phyloP scores from a whole-genome alignment of 2,329 filamentous ascomycete species.

The Exophiala sp. region DNA sequence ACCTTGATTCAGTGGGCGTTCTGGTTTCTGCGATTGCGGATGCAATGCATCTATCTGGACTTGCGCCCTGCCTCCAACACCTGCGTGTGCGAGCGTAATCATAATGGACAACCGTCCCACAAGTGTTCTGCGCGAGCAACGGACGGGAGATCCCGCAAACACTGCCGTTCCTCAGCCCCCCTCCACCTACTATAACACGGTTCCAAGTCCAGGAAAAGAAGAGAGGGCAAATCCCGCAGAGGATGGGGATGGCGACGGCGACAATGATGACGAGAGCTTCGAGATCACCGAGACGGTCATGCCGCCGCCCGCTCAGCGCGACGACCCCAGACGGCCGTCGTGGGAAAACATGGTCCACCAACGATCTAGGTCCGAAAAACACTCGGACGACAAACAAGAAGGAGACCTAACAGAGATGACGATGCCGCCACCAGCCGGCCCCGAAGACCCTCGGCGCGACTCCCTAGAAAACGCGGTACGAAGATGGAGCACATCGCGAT shows the following conservation, averaged over 20 bases:
- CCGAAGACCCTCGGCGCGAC: background rate
- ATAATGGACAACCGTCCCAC: background rate
- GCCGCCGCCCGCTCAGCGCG: background rate
- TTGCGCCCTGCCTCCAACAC: too few species aligned
- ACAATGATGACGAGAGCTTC: background rate
- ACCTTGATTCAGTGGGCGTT: too few species aligned
- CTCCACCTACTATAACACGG: background rate
- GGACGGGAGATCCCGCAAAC: background rate
- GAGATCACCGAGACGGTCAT: background rate
- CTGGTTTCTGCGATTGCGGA: too few species aligned
- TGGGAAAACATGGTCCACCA: background rate
- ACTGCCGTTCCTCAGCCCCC: background rate
- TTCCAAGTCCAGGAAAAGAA: background rate
- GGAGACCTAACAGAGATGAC: conserved; percentile 10
- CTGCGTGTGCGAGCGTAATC: background rate
- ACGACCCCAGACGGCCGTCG: background rate
- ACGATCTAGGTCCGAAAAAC: background rate
- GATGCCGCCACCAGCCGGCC: conserved; percentile 4
- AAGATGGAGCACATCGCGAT: conserved; percentile 5
- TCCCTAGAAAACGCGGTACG: conserved; percentile 8
- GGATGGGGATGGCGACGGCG: background rate
- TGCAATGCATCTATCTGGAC: too few species aligned
- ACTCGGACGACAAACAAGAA: background rate
- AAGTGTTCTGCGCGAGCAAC: background rate
- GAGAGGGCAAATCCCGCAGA: background rate